These are phyloP conservation scores for Aspergillus steynii DNA, from an alignment of 495 filamentous ascomycete species.

Conservation along the genomic window DNA sequence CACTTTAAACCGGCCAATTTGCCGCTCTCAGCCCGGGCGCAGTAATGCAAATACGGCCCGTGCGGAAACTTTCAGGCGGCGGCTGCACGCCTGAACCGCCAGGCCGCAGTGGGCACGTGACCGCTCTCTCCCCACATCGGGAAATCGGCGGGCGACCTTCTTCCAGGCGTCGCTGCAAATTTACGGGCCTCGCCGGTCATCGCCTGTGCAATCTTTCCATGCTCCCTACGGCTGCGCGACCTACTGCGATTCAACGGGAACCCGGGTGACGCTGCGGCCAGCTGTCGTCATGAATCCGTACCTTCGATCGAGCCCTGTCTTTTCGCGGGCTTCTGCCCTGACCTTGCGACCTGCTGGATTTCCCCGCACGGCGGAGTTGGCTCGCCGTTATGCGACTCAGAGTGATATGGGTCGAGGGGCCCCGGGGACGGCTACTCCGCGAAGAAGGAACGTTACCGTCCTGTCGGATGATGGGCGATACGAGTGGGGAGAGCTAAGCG, in stretches of 20 bases:
- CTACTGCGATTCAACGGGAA: conserved; percentile 10
- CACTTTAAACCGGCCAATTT: not conserved
- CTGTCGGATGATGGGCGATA: conserved; percentile 80
- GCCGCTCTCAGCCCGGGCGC: not conserved
- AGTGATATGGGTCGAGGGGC: conserved; percentile 38
- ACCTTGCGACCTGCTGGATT: conserved; percentile 22
- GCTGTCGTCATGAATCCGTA: conserved; percentile 25
- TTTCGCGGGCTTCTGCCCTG: conserved; percentile 17
- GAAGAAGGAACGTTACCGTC: conserved; percentile 69
- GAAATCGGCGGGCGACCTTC: conserved; percentile 1
- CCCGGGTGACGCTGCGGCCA: conserved; percentile 17
- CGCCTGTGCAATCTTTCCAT: conserved; percentile 9
- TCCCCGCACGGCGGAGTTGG: conserved; percentile 28
- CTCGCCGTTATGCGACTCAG: conserved; percentile 56
- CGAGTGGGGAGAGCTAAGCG: conserved; percentile 73
- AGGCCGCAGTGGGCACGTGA: conserved; percentile 19
- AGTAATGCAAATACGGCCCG: conserved; percentile 22
- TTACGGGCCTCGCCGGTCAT: not conserved
- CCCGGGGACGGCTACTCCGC: conserved; percentile 24
- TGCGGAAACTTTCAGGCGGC: conserved; percentile 6
- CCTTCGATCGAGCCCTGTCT: conserved; percentile 21
- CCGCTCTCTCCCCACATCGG: conserved; percentile 22
- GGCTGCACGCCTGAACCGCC: not conserved
- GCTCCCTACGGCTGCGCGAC: conserved; percentile 1
- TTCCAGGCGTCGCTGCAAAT: not conserved